phyloP scores from a whole-genome alignment of 2,329 filamentous ascomycete species.

The Epichloe typhina region DNA sequence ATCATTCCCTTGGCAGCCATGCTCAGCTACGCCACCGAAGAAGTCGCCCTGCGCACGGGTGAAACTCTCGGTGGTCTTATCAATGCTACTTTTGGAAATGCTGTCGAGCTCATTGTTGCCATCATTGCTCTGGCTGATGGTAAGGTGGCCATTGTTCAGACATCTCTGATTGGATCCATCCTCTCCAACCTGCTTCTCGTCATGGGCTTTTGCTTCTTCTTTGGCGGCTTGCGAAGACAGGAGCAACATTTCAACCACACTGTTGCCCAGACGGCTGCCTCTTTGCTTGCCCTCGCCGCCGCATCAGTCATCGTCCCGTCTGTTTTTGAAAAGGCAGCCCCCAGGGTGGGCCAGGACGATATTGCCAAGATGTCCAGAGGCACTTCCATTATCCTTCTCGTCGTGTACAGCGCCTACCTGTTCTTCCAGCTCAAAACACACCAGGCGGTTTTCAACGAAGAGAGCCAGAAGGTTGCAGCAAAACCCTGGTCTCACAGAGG shows the following conservation, averaged over 20 bases:
- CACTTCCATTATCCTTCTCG: conserved; percentile 64
- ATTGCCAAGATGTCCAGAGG: conserved; percentile 57
- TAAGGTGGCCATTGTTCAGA: conserved; percentile 78
- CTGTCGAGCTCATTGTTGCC: conserved; percentile 79
- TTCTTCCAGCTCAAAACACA: conserved; percentile 89
- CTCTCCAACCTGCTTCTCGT: conserved; percentile 82
- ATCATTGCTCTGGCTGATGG: conserved; percentile 65
- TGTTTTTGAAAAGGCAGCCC: conserved; percentile 52
- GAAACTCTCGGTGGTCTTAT: conserved; percentile 80
- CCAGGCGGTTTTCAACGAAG: conserved; percentile 62
- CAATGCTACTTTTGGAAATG: conserved; percentile 88
- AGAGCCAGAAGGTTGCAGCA: conserved; percentile 63
- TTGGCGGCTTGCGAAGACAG: conserved; percentile 61
- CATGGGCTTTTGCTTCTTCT: conserved; percentile 86
- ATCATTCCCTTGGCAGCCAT: conserved; percentile 83
- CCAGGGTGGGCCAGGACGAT: conserved; percentile 26
- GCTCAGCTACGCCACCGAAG: conserved; percentile 80
- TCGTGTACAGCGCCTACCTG: conserved; percentile 75
- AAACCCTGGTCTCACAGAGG: conserved; percentile 28
- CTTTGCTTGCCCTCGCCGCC: conserved; percentile 65
- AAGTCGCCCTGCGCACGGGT: conserved; percentile 68
- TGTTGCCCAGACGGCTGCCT: conserved; percentile 80
- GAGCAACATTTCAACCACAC: conserved; percentile 89
- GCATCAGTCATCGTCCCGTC: conserved; percentile 80
- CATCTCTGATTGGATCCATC: conserved; percentile 82